These are phyloP conservation scores for Boletus rufocinnamomeus DNA, from an alignment of 768 basidiomycete genomes.

Conservation along the genomic window DNA sequence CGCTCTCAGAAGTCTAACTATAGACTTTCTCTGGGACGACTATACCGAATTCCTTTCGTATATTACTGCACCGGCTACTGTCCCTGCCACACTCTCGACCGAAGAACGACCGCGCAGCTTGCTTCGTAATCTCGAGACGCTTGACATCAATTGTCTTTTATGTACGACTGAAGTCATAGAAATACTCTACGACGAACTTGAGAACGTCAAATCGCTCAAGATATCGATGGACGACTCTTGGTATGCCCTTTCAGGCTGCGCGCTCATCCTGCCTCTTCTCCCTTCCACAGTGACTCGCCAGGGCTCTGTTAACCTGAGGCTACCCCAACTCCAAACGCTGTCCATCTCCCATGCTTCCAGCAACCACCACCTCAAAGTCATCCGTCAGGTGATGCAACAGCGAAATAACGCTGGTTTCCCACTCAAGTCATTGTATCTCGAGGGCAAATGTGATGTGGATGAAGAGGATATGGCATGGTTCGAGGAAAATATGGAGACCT, in stretches of 20 bases:
- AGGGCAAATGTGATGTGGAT: not conserved
- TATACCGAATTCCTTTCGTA: not conserved
- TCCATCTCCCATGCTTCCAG: not conserved
- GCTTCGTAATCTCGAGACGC: not conserved
- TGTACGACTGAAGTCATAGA: not conserved
- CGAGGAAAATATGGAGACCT: not conserved
- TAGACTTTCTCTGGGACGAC: not conserved
- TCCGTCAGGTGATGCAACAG: not conserved
- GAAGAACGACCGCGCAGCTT: not conserved
- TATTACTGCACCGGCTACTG: not conserved
- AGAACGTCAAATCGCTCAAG: not conserved
- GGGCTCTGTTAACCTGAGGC: not conserved
- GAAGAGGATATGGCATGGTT: not conserved
- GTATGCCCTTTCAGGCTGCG: not conserved
- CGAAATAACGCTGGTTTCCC: not conserved
- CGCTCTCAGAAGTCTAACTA: not conserved
- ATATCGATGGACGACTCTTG: not conserved
- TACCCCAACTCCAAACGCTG: not conserved
- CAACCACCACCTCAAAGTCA: not conserved
- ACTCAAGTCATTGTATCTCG: not conserved
- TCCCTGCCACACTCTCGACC: not conserved
- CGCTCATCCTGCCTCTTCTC: not conserved
- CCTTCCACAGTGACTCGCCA: not conserved
- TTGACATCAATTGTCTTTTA: not conserved
- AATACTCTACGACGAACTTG: not conserved